Percentiles rank a stretch among this genome's conserved stretches.
These are phyloP conservation scores for Croton setiger DNA, from an alignment of 441 rosid genomes.

Conservation along the genomic window DNA sequence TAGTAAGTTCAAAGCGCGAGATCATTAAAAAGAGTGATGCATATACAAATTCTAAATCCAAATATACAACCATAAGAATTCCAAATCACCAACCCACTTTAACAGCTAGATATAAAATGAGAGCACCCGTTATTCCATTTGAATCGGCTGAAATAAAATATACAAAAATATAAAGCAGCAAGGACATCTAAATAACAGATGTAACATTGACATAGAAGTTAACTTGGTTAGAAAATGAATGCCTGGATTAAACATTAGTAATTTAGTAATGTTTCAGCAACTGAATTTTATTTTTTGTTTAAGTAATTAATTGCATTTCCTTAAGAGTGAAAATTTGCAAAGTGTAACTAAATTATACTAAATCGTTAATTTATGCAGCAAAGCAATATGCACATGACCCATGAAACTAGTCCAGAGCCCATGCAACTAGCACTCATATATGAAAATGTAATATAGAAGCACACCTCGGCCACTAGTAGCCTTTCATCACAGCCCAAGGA, in stretches of 20 bases:
- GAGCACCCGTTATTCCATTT: neutral
- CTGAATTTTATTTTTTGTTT: neutral
- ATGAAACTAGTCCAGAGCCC: slow-evolving; percentile 7
- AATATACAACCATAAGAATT: neutral
- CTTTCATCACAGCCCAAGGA: slow-evolving; percentile 48
- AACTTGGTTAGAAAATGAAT: neutral
- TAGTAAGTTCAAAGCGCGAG: slow-evolving; percentile 22
- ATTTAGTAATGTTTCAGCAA: neutral
- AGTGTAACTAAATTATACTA: neutral
- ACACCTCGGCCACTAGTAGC: slow-evolving; percentile 61
- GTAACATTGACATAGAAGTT: neutral
- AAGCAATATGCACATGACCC: no score
- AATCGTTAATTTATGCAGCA: neutral
- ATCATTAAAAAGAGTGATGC: neutral
- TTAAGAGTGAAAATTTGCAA: neutral
- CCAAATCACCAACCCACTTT: neutral
- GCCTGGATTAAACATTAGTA: neutral
- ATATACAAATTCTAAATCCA: neutral
- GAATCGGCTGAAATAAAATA: slow-evolving; percentile 1
- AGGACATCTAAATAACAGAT: slow-evolving; percentile 3
- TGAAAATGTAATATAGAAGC: slow-evolving; percentile 11
- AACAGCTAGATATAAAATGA: neutral
- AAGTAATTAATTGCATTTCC: neutral
- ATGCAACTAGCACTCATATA: neutral
- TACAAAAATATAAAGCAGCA: neutral